A percentile compares a stretch with the other conserved stretches of the same genome.
Conservation (phyloP, 495 filamentous ascomycete genomes). For the Chaetomium fimeti region DNA sequence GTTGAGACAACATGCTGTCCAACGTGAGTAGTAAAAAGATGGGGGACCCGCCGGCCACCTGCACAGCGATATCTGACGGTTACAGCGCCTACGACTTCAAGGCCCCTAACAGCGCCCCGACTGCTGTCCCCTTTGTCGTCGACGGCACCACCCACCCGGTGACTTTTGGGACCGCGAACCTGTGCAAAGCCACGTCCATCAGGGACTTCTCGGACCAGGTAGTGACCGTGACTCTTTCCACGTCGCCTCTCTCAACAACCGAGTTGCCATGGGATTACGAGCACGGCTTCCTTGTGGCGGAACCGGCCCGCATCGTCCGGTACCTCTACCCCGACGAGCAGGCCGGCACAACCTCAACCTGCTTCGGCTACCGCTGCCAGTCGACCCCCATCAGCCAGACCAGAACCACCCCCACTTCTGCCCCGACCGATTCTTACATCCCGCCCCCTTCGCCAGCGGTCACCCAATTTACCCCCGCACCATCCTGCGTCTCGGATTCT, state of each 20-base stretch:
- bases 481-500: neutral
- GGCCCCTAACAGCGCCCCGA: neutral
- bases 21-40: neutral
- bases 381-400: neutral
- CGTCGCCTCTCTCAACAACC: neutral
- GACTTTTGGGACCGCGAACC: neutral
- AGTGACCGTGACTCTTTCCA: neutral
- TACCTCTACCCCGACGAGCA: neutral
- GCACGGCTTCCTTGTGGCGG: neutral
- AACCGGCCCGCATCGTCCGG: neutral
- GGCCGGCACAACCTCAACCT: conserved; percentile 1
- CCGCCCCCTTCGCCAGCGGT: neutral
- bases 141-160: neutral
- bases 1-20: neutral
- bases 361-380: neutral
- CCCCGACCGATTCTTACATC: neutral
- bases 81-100: neutral
- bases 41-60: neutral
- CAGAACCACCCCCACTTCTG: neutral
- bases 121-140: neutral
- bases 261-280: neutral
- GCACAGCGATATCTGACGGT: neutral
- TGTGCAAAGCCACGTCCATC: conserved; percentile 1
- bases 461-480: conserved; percentile 3
- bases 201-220: neutral